A percentile compares a stretch with the other conserved stretches of the same genome.
These are phyloP conservation scores for Tulasnella sp. DNA, from an alignment of 768 basidiomycete species.

Conservation along the genomic window DNA sequence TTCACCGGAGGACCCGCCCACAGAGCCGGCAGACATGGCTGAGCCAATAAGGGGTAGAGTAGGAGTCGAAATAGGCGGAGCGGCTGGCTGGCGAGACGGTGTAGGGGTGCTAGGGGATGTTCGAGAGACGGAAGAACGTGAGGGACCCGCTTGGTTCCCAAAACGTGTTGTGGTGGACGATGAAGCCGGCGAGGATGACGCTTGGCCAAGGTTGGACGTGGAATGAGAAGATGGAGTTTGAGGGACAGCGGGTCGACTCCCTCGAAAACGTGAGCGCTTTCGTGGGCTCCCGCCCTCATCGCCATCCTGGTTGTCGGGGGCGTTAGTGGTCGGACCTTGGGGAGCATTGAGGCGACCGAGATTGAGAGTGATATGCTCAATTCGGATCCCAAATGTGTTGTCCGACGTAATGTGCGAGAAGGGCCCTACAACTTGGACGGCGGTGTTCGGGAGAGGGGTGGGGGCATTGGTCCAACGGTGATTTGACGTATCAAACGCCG, in stretches of 20 bases:
- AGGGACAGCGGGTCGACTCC: background rate
- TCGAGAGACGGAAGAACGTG: too few relatives aligned
- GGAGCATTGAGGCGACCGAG: background rate
- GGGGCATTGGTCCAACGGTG: background rate
- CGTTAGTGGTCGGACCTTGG: background rate
- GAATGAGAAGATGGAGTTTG: background rate
- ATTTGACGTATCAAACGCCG: background rate
- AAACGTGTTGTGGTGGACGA: too few relatives aligned
- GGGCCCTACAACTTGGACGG: background rate
- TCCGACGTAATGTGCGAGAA: background rate
- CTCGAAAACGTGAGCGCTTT: background rate
- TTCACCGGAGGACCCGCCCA: too few relatives aligned
- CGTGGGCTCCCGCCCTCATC: background rate
- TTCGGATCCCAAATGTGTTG: background rate
- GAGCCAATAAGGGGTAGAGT: too few relatives aligned
- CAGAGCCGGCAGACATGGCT: too few relatives aligned
- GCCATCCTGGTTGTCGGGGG: too few relatives aligned
- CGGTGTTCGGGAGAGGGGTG: background rate
- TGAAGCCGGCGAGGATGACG: too few relatives aligned
- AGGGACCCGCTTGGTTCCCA: too few relatives aligned
- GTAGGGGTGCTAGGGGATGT: too few relatives aligned
- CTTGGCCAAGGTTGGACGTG: background rate
- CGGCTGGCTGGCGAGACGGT: too few relatives aligned
- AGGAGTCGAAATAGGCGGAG: too few relatives aligned
- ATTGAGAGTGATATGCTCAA: slow-evolving; percentile 9